Evolutionary conservation across 1,284 basidiomycete genomes (phyloP).

Genomic region (Phlebopus sp.): DNA sequence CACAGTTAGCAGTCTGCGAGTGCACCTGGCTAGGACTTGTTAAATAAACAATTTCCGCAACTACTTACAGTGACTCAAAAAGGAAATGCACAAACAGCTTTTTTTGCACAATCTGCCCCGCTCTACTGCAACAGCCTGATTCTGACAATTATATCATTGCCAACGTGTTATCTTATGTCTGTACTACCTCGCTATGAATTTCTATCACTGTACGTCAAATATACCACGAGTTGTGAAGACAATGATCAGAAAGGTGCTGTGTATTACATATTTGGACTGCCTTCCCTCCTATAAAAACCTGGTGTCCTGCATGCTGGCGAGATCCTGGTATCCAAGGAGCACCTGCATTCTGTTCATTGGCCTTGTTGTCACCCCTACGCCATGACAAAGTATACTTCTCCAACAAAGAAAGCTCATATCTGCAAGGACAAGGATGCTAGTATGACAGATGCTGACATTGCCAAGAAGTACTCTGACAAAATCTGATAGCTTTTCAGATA

Average conservation of each 20-base stretch:
- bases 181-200: neutral
- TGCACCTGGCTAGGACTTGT: too few relatives aligned
- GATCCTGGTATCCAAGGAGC: neutral
- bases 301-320: neutral
- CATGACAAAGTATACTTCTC: constrained; percentile 4
- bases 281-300: neutral
- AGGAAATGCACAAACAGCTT: too few relatives aligned
- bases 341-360: neutral
- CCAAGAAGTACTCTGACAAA: neutral
- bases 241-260: neutral
- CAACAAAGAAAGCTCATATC: constrained; percentile 1
- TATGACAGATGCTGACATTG: neutral
- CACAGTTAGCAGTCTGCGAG: too few relatives aligned
- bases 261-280: neutral
- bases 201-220: neutral
- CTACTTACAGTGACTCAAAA: too few relatives aligned
- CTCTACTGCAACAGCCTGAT: too few relatives aligned
- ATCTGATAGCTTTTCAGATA: too few relatives aligned
- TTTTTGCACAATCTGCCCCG: too few relatives aligned
- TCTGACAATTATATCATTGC: neutral
- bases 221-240: neutral
- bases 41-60: too few relatives aligned
- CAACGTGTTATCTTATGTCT: neutral
- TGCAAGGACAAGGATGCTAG: neutral
- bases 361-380: neutral